phyloP scores from a whole-genome alignment of 352 stramenopile genomes.

The Phytophthora melonis region DNA sequence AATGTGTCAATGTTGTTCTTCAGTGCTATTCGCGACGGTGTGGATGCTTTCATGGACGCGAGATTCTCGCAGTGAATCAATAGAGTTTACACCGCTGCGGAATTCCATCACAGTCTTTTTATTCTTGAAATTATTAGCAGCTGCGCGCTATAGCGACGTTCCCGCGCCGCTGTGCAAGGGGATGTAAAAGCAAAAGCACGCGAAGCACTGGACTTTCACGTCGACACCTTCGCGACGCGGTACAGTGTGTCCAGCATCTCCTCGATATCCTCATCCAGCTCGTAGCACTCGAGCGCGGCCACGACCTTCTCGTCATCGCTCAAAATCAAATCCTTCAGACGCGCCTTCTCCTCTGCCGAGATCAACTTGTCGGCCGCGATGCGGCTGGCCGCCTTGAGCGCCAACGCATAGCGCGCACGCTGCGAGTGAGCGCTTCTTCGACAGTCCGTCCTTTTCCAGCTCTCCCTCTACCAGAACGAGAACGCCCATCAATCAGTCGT shows the following conservation, averaged over 20 bases:
- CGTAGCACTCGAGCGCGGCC: conserved; percentile 83
- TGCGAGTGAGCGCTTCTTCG: conserved; percentile 61
- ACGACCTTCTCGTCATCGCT: conserved; percentile 82
- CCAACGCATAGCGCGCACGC: conserved; percentile 80
- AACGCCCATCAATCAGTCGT: conserved; percentile 30
- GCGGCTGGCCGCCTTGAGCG: conserved; percentile 78
- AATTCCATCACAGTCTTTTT: neutral
- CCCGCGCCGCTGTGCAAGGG: conserved; percentile 2
- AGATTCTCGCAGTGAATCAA: conserved; percentile 29
- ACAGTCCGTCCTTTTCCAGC: conserved; percentile 52
- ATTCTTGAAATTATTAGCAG: neutral
- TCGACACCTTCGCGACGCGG: conserved; percentile 69
- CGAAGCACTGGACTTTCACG: conserved; percentile 20
- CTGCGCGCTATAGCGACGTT: neutral
- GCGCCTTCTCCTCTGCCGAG: conserved; percentile 75
- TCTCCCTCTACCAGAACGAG: conserved; percentile 67
- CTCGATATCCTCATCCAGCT: conserved; percentile 84
- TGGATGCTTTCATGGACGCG: conserved; percentile 76
- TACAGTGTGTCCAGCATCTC: conserved; percentile 89
- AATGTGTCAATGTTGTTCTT: neutral
- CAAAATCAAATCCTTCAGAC: conserved; percentile 87
- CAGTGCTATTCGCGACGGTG: conserved; percentile 65
- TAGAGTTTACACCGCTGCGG: neutral
- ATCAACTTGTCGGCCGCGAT: conserved; percentile 89
- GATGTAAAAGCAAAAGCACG: conserved; percentile 18